Conservation (phyloP, 768 basidiomycete genomes). For the Auriscalpium orientale region DNA sequence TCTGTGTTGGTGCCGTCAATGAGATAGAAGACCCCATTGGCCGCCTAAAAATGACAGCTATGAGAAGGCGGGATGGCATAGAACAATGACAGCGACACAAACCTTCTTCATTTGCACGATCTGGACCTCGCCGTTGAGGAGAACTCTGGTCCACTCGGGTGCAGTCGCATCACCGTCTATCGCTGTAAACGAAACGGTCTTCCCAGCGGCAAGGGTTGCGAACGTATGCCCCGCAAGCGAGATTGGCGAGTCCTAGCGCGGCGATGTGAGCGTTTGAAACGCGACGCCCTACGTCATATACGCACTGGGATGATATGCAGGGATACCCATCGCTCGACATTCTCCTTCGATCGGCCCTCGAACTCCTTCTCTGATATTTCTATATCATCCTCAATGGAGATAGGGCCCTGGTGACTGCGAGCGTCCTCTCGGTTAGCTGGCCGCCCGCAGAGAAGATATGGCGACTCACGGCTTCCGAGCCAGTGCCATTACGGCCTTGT, state of each 20-base stretch:
- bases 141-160: conserved; percentile 53
- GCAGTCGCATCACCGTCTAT: conserved; percentile 27
- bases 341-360: conserved; percentile 49
- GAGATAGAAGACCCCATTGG: conserved; percentile 51
- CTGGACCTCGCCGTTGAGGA: conserved; percentile 45
- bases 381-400: conserved; percentile 32
- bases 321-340: conserved; percentile 75
- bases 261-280: background rate
- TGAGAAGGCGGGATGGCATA: background rate
- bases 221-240: conserved; percentile 39
- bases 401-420: conserved; percentile 54
- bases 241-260: conserved; percentile 39
- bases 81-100: conserved; percentile 7
- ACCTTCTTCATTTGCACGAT: conserved; percentile 63
- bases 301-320: conserved; percentile 79
- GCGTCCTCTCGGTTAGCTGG: background rate
- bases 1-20: conserved; percentile 44
- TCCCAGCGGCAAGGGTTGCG: conserved; percentile 51
- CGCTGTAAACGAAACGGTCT: conserved; percentile 46
- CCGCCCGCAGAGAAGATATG: too few species aligned
- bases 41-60: conserved; percentile 28
- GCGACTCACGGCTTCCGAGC: conserved; percentile 68
- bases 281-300: conserved; percentile 1
- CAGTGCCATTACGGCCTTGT: conserved; percentile 81
- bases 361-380: conserved; percentile 62